These are phyloP conservation scores for Solanum gracilifrons DNA, from an alignment of 257 asterid genomes.

Conservation along the genomic window DNA sequence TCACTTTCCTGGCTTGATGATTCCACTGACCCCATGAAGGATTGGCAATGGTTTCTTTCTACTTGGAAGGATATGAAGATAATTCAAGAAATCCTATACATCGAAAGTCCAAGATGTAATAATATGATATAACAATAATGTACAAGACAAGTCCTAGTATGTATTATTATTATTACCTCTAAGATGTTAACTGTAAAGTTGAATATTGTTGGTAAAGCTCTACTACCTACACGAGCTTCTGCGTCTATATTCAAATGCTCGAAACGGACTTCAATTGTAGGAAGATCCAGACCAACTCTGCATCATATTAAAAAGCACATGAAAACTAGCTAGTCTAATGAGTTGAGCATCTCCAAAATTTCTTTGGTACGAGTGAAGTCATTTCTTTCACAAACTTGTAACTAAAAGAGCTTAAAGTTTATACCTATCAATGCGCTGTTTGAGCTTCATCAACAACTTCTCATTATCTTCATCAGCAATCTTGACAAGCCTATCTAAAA, in stretches of 20 bases:
- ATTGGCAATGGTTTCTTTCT: conserved; percentile 64
- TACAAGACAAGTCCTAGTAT: neutral
- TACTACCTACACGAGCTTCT: conserved; percentile 68
- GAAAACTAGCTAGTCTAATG: neutral
- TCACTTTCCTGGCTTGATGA: conserved; percentile 83
- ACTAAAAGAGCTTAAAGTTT: neutral
- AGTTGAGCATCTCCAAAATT: too few relatives aligned
- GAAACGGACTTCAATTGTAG: conserved; percentile 72
- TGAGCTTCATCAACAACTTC: conserved; percentile 57
- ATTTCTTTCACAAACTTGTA: too few relatives aligned
- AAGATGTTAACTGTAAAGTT: conserved; percentile 55
- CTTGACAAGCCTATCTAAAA: conserved; percentile 52
- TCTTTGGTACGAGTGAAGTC: neutral
- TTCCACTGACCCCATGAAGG: conserved; percentile 65
- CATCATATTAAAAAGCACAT: neutral
- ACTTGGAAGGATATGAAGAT: conserved; percentile 43
- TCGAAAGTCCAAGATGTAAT: neutral
- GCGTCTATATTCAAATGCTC: conserved; percentile 72
- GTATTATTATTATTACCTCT: conserved; percentile 42
- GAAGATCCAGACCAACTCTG: conserved; percentile 70
- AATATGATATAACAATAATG: neutral
- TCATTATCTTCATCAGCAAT: conserved; percentile 77
- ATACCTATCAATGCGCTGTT: conserved; percentile 56
- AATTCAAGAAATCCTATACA: conserved; percentile 54
- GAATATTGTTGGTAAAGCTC: conserved; percentile 75